These are phyloP conservation scores for Aphanomyces astaci DNA, from an alignment of 352 stramenopile species.

Conservation along the genomic window DNA sequence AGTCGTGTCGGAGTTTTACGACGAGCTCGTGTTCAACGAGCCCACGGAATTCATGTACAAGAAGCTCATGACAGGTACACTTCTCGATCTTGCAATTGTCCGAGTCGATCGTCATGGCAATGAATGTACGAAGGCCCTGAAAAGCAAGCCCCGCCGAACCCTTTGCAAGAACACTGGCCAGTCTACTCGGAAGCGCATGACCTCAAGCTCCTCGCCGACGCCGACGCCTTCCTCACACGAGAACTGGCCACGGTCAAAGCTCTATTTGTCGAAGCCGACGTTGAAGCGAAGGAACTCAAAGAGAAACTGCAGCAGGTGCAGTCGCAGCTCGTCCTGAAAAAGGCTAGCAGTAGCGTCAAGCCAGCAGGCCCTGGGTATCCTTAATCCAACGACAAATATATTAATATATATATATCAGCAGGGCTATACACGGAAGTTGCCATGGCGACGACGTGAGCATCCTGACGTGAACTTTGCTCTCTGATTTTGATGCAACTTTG, in stretches of 20 bases:
- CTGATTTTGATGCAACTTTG: too few relatives aligned
- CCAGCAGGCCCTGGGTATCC: neutral
- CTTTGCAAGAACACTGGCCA: constrained; percentile 77
- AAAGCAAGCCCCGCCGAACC: constrained; percentile 48
- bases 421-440: too few relatives aligned
- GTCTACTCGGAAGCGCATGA: constrained; percentile 85
- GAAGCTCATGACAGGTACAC: constrained; percentile 66
- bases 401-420: too few relatives aligned
- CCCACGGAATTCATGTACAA: constrained; percentile 94
- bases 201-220: constrained; percentile 73
- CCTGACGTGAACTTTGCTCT: too few relatives aligned
- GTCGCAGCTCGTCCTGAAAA: neutral
- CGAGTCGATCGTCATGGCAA: constrained; percentile 9
- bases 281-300: constrained; percentile 23
- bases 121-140: constrained; percentile 45
- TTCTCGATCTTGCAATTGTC: neutral
- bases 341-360: neutral
- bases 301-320: neutral
- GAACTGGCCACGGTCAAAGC: constrained; percentile 69
- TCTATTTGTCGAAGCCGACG: constrained; percentile 35
- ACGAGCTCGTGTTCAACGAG: constrained; percentile 98
- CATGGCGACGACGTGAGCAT: too few relatives aligned
- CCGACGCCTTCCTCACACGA: constrained; percentile 71
- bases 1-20: constrained; percentile 94
- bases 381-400: constrained; percentile 24